Base-by-base conservation (phyloP, 306 rosid species). In the Castanea sativa region DNA sequence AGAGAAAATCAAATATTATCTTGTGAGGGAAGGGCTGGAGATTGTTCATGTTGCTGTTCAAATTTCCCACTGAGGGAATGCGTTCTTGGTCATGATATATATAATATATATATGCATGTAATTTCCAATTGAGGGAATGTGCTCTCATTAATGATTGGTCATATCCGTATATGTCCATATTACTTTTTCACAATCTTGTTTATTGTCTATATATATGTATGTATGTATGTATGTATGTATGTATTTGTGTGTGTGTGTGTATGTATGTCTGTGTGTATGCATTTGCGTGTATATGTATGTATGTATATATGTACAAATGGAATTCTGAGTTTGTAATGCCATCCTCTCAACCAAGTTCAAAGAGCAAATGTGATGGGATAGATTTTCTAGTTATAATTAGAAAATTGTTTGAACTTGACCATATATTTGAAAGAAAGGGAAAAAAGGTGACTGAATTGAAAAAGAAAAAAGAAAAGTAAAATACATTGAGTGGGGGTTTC, bases 21-120 rank as follows among this genome's bases (percentile, higher is more conserved):
- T 49, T 49, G 53, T 49, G 16, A 12, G 53, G 53, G 53, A 49
- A 12, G 16, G 53, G 11, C 45, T 38, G 15, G 64, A 21, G 64
- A 51, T 27, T 76, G 12, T 32, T 71, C 73, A 27, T 19, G 30
- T 7, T 10, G n/a, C 16, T 51, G 32, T 38, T 78, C 70, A 57
- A 61, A 73, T 52, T 75, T 70, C 63, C 65, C 38, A 75, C 60
- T 59, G 69, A 59, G 32, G 16, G 25, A 38, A 71, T 23, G 60
- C 12, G 70, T 38, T 38, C 45, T 7, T 38, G 45, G 45, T 38
- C 7, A 11, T 38, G 45, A 7, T 38, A 38, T 7, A 38, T 38
- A 38, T 2, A 7, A 38, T 38, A 38, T 38, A 38, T 7, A 11
- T 38, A 38, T 7, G 10, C 8, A 38, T 38, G 45, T 38, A 60